Evolutionary conservation across 139 green algal genomes (phyloP).

Genomic region (Tetraselmis striata): DNA sequence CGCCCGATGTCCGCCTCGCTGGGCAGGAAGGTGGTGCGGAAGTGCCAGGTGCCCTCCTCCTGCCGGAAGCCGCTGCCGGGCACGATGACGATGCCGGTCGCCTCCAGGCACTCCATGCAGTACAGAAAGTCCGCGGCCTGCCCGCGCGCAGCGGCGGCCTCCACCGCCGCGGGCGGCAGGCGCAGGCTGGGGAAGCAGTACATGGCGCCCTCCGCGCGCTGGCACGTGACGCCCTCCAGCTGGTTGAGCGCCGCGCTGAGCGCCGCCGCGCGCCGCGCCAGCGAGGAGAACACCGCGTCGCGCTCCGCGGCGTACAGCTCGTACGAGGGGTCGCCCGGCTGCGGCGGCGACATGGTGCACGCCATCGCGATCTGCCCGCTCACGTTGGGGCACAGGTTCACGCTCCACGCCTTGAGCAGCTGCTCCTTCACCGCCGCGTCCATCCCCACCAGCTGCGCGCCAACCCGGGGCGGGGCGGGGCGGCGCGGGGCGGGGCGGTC

Average conservation of each 20-base stretch:
- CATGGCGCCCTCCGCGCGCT: slow-evolving; percentile 14
- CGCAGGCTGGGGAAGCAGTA: slow-evolving; percentile 21
- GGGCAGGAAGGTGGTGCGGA: slow-evolving; percentile 74
- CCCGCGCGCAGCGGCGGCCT: too few species aligned
- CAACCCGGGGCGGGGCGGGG: too few species aligned
- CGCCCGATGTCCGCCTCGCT: slow-evolving; percentile 64
- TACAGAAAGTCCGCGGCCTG: slow-evolving; percentile 91
- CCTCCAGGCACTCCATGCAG: slow-evolving; percentile 78
- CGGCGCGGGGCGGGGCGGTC: too few species aligned
- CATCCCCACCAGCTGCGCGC: too few species aligned
- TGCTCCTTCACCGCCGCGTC: slow-evolving; percentile 55
- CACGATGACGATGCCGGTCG: slow-evolving; percentile 87
- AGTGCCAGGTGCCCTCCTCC: slow-evolving; percentile 45
- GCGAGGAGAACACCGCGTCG: slow-evolving; percentile 48
- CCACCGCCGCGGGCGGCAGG: slow-evolving; percentile 26
- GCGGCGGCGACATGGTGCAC: slow-evolving; percentile 88
- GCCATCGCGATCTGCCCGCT: slow-evolving; percentile 78
- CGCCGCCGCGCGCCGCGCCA: slow-evolving; percentile 71
- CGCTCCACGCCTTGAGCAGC: slow-evolving; percentile 83
- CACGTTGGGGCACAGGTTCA: slow-evolving; percentile 90
- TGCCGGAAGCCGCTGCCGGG: slow-evolving; percentile 85
- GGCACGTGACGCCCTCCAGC: slow-evolving; percentile 84
- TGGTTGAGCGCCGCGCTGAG: slow-evolving; percentile 71
- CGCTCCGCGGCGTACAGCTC: slow-evolving; percentile 61
- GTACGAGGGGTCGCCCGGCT: slow-evolving; percentile 72